Evolutionary conservation across 2,329 filamentous ascomycete species (phyloP).

Genomic region (Fusarium keratoplasticum): DNA sequence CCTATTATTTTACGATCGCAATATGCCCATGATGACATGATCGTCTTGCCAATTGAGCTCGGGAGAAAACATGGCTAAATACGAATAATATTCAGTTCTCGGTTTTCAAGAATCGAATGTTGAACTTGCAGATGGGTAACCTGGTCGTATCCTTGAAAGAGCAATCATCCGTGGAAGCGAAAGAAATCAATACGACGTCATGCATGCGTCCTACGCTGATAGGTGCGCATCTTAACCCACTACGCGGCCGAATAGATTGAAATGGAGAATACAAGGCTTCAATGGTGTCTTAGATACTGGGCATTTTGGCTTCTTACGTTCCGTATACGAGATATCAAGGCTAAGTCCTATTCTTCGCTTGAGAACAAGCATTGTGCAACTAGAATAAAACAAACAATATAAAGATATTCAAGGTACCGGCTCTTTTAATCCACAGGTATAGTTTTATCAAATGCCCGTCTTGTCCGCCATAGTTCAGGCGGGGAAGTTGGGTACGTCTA

Average conservation of each 20-base stretch:
- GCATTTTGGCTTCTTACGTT: not conserved
- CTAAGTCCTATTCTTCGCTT: not conserved
- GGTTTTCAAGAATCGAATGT: not conserved
- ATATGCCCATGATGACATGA: not conserved
- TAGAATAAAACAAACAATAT: not conserved
- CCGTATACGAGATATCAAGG: not conserved
- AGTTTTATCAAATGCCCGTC: not conserved
- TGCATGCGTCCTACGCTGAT: not conserved
- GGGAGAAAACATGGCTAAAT: not conserved
- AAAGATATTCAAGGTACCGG: not conserved
- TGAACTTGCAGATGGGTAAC: not conserved
- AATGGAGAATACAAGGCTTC: not conserved
- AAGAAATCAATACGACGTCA: not conserved
- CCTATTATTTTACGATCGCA: too few species aligned
- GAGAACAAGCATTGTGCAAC: rapidly evolving
- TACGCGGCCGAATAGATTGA: not conserved
- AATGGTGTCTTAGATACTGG: not conserved
- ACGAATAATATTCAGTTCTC: not conserved
- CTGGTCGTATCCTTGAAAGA: not conserved
- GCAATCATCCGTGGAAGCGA: not conserved
- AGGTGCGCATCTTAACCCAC: not conserved
- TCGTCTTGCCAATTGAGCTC: not conserved
- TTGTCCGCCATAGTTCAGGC: not conserved
- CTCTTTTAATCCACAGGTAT: not conserved
- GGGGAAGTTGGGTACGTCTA: not conserved